Base-by-base conservation (phyloP, 352 stramenopile species). In the Phytopythium chamaehyphon region DNA sequence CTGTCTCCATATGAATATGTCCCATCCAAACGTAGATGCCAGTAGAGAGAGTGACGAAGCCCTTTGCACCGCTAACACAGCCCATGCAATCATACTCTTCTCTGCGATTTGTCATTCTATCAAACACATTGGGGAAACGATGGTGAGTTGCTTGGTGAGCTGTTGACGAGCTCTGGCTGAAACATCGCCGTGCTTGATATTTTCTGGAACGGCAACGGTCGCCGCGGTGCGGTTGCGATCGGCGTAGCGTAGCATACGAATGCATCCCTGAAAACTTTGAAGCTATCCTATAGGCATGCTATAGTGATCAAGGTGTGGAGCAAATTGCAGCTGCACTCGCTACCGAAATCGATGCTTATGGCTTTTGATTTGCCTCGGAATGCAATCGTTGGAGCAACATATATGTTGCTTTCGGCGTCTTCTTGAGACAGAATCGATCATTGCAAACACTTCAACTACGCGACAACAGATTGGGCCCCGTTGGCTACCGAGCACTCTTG, bases 181-280 rank as follows among this genome's bases (percentile, higher is more conserved):
- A 51, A 49, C n/a, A 64, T 90, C 16, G 64, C 45, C 26, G 66
- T 74, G 44, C 51, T 90, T 5, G 64, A 90, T 33, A 52, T 88
- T 1, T 87, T 74, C 9, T 90, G 80, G 80, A 90, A 90, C 62
- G 63, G 71, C 35, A 87, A 88, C 36, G 73, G 80, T 57, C 62
- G 61, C 2, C 50, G 33, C 19, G 80, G 80, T 3, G 76, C 76
- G 0, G 69, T 75, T 12, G 72, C 72, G 0, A 69, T 90, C 44
- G 80, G 80, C 0, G 62, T 62, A 1, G 79, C 80, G 3, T 57
- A 88, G 54, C 63, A 67, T 3, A 75, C 67, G 0, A 90, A 88
- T 31, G 69, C 57, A 0, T 72, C 65, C 5, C 44, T 90, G 2
- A 49, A 47, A 21, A 68, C 43, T 3, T 59, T 90, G 6, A 66